Evolutionary conservation across 768 basidiomycete genomes (phyloP).

Genomic region (Russula olivacea): DNA sequence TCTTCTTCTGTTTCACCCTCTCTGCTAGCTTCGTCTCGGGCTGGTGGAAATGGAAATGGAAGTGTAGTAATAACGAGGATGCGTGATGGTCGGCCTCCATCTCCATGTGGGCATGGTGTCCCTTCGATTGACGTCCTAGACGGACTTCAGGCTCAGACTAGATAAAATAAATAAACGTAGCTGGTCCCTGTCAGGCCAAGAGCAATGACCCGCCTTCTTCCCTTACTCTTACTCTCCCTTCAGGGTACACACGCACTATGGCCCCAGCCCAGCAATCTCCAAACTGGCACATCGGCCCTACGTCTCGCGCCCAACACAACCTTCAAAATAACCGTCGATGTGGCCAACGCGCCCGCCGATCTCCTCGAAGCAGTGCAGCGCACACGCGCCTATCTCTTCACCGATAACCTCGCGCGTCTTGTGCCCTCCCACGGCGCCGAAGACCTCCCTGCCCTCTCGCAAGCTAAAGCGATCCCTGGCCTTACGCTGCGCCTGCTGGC

Average conservation of each 20-base stretch:
- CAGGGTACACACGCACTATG: slow-evolving; percentile 31
- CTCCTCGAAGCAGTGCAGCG: slow-evolving; percentile 51
- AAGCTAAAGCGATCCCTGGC: slow-evolving; percentile 39
- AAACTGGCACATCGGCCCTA: slow-evolving; percentile 31
- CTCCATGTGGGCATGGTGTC: not conserved
- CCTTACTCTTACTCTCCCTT: slow-evolving; percentile 13
- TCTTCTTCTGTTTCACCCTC: not conserved
- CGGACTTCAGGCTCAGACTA: not conserved
- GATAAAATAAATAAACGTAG: not conserved
- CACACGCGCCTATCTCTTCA: slow-evolving; percentile 35
- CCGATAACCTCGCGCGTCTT: slow-evolving; percentile 55
- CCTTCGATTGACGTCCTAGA: not conserved
- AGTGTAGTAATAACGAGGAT: not conserved
- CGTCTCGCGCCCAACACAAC: slow-evolving; percentile 35
- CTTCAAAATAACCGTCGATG: slow-evolving; percentile 47
- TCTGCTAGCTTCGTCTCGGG: not conserved
- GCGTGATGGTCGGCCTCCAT: not conserved
- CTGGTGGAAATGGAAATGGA: not conserved
- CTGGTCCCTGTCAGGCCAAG: not conserved
- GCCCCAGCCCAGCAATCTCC: slow-evolving; percentile 33
- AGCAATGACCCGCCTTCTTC: not conserved
- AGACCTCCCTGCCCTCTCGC: slow-evolving; percentile 36
- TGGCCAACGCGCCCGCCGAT: slow-evolving; percentile 47
- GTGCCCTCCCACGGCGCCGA: slow-evolving; percentile 52
- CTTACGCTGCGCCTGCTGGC: slow-evolving; percentile 42